Percentiles rank a stretch among this genome's conserved stretches.
Conservation (phyloP, 2,329 filamentous ascomycete genomes). For the Ophiostoma sp. region DNA sequence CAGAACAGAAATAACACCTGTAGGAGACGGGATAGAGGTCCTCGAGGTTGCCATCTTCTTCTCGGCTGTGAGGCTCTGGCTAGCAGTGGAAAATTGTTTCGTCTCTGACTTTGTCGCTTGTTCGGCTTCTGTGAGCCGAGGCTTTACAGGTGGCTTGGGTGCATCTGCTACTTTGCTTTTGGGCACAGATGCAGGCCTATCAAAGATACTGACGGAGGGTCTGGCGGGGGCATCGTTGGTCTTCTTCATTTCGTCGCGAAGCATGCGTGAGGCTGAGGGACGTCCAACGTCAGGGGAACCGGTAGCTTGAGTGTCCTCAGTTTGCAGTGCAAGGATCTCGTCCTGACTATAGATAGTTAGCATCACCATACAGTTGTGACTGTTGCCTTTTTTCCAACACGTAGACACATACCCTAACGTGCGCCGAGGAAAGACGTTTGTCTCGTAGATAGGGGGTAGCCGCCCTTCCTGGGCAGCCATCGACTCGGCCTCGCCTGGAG, state of each 20-base stretch:
- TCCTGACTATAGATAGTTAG: conserved; percentile 47
- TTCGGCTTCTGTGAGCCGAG: not conserved
- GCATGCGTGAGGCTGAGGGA: conserved; percentile 48
- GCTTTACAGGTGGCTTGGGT: not conserved
- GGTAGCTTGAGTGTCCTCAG: not conserved
- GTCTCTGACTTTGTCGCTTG: not conserved
- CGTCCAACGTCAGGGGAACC: not conserved
- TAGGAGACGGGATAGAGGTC: not conserved
- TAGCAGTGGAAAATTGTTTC: not conserved
- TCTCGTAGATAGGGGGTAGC: conserved; percentile 64
- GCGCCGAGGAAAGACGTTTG: conserved; percentile 60
- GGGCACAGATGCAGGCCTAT: not conserved
- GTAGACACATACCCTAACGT: conserved; percentile 58
- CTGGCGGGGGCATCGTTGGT: conserved; percentile 36
- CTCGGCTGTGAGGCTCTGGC: not conserved
- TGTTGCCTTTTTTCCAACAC: not conserved
- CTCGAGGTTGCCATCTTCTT: conserved; percentile 3
- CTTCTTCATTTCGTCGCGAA: conserved; percentile 17
- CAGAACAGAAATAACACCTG: not conserved
- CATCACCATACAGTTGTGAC: not conserved
- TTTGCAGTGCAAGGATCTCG: conserved; percentile 56
- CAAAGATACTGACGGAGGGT: not conserved
- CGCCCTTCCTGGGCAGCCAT: conserved; percentile 49
- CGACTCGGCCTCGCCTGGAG: conserved; percentile 50
- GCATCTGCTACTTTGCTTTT: conserved; percentile 6